Conservation (phyloP, 2,329 filamentous ascomycete species). For the Cladosporium cucumerinum region DNA sequence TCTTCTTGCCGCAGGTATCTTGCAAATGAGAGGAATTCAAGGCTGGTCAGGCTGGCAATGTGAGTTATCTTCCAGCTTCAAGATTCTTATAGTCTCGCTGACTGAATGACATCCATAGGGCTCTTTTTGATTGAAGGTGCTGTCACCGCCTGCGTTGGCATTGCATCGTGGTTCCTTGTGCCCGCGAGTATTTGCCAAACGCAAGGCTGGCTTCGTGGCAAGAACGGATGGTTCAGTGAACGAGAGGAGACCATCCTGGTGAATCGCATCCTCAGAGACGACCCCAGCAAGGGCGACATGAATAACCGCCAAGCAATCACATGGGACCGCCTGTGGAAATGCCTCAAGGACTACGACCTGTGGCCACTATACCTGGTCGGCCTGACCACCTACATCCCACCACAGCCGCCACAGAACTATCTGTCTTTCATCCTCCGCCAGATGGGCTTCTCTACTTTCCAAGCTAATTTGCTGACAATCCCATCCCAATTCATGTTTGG, state of each 20-base stretch:
- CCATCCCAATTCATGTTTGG: slow-evolving; percentile 34
- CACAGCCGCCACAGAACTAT: slow-evolving; percentile 50
- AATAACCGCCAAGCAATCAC: slow-evolving; percentile 59
- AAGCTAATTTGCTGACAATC: slow-evolving; percentile 64
- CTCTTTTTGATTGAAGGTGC: slow-evolving; percentile 34
- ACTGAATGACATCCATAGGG: neutral
- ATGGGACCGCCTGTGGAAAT: slow-evolving; percentile 34
- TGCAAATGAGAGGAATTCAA: slow-evolving; percentile 28
- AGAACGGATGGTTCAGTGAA: slow-evolving; percentile 63
- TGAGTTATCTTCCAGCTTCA: neutral
- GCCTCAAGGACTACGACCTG: slow-evolving; percentile 37
- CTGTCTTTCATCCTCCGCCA: slow-evolving; percentile 48
- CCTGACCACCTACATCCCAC: slow-evolving; percentile 41
- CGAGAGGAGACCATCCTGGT: slow-evolving; percentile 65
- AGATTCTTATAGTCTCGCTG: neutral
- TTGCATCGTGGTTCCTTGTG: slow-evolving; percentile 33
- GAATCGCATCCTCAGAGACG: slow-evolving; percentile 58
- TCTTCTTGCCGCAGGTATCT: slow-evolving; percentile 27
- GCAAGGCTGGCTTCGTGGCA: slow-evolving; percentile 54
- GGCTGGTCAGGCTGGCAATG: slow-evolving; percentile 26
- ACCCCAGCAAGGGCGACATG: slow-evolving; percentile 55
- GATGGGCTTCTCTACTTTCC: slow-evolving; percentile 41
- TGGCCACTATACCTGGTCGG: slow-evolving; percentile 34
- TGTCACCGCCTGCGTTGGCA: slow-evolving; percentile 27
- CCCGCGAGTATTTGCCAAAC: slow-evolving; percentile 60